Conservation (phyloP, 2,329 filamentous ascomycete species). For the Paraphoma sp. region DNA sequence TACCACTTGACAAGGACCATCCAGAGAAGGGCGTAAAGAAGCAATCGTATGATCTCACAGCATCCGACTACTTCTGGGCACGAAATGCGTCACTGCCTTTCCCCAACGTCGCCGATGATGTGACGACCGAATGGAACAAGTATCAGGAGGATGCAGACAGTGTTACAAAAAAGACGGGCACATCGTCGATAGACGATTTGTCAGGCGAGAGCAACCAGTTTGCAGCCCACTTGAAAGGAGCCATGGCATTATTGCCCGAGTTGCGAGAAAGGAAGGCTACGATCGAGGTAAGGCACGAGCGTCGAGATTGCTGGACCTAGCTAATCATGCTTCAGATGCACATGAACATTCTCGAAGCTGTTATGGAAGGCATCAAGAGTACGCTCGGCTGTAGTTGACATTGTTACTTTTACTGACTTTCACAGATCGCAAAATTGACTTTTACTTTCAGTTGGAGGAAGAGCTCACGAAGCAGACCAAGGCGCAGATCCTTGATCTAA, state of each 20-base stretch:
- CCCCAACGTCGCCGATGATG: constrained; percentile 94
- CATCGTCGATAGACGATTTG: constrained; percentile 89
- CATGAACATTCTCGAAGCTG: constrained; percentile 93
- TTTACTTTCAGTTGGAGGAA: constrained; percentile 95
- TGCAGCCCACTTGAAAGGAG: constrained; percentile 93
- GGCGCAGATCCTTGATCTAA: constrained; percentile 82
- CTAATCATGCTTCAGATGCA: constrained; percentile 73
- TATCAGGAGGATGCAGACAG: constrained; percentile 96
- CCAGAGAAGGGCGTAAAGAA: constrained; percentile 78
- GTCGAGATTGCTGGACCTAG: constrained; percentile 54
- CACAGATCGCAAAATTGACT: constrained; percentile 84
- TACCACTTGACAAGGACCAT: constrained; percentile 77
- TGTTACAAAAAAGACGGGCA: constrained; percentile 93
- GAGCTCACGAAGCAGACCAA: constrained; percentile 91
- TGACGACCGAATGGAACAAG: constrained; percentile 88
- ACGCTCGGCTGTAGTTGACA: not conserved
- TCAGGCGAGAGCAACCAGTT: constrained; percentile 88
- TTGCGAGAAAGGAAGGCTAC: constrained; percentile 82
- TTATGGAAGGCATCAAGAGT: constrained; percentile 79
- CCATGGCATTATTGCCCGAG: constrained; percentile 90
- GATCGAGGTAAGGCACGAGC: constrained; percentile 57
- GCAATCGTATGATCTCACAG: constrained; percentile 86
- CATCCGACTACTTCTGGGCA: constrained; percentile 95
- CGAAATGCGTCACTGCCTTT: constrained; percentile 91
- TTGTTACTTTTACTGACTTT: not conserved